Percentiles rank a stretch among this genome's conserved stretches.
These are phyloP conservation scores for Tieghemiomyces parasiticus DNA, from an alignment of 192 early-diverging fungal species.

Conservation along the genomic window DNA sequence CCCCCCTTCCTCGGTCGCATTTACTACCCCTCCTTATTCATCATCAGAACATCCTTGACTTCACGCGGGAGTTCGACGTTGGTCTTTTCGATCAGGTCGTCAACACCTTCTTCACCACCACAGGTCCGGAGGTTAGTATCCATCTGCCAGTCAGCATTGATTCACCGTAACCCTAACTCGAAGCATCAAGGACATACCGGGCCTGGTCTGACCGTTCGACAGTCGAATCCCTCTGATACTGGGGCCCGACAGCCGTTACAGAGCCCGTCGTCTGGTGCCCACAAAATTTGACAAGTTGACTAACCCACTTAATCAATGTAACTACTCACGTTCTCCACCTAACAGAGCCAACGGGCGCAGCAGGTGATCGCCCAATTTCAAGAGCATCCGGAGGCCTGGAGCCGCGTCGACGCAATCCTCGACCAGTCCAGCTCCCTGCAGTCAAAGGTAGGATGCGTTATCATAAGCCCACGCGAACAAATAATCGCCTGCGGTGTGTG, in stretches of 20 bases:
- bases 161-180: background rate
- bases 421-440: conserved; percentile 59
- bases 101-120: conserved; percentile 55
- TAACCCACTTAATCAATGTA: background rate
- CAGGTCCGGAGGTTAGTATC: conserved; percentile 56
- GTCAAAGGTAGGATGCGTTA: conserved; percentile 90
- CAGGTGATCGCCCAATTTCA: conserved; percentile 83
- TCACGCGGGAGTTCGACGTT: conserved; percentile 75
- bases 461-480: no score
- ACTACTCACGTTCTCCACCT: no score
- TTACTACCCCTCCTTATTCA: background rate
- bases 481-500: no score
- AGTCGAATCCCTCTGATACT: background rate
- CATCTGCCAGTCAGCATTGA: background rate
- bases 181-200: background rate
- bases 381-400: conserved; percentile 93
- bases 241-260: background rate
- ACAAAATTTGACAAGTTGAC: background rate
- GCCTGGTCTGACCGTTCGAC: background rate
- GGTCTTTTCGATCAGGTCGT: conserved; percentile 81
- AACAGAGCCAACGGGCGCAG: conserved; percentile 76
- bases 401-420: conserved; percentile 82
- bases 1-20: no score
- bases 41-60: conserved; percentile 65
- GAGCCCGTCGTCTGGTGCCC: background rate